Evolutionary conservation across 805 yeast species (phyloP).

Genomic region (Schwanniomyces polymorphus): DNA sequence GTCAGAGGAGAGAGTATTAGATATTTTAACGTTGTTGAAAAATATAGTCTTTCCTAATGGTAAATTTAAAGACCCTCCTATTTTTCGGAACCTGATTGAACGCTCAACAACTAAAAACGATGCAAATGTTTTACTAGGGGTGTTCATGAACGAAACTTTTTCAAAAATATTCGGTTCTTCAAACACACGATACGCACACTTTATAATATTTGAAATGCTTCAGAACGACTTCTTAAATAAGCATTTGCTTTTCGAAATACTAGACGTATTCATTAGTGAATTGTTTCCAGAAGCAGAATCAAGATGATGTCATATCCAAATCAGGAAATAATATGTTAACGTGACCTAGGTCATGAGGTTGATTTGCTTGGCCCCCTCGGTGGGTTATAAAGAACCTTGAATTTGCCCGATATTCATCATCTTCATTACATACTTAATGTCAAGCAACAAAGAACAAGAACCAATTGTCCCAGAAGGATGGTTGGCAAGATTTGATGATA

Average conservation of each 20-base stretch:
- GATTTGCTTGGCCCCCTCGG: neutral
- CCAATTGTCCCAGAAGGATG: constrained; percentile 69
- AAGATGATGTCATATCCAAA: neutral
- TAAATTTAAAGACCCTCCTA: constrained; percentile 45
- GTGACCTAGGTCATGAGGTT: neutral
- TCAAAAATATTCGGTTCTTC: constrained; percentile 72
- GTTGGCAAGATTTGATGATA: constrained; percentile 71
- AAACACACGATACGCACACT: constrained; percentile 64
- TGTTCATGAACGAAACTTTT: constrained; percentile 61
- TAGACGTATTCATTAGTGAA: constrained; percentile 57
- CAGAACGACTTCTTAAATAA: constrained; percentile 74
- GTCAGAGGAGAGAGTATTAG: constrained; percentile 48
- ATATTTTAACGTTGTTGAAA: constrained; percentile 22
- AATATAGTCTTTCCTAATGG: constrained; percentile 45
- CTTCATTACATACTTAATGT: neutral
- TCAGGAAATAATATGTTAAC: neutral
- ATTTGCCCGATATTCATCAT: neutral
- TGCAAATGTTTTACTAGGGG: constrained; percentile 55
- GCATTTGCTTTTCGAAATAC: constrained; percentile 56
- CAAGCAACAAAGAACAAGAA: constrained; percentile 19
- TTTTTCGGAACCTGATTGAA: constrained; percentile 50
- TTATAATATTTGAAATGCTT: constrained; percentile 58
- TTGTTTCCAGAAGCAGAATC: constrained; percentile 38
- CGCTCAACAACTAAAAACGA: constrained; percentile 55
- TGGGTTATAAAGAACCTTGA: neutral